Conservation (phyloP, 176 grass and related monocot species). For the Leersia perrieri region DNA sequence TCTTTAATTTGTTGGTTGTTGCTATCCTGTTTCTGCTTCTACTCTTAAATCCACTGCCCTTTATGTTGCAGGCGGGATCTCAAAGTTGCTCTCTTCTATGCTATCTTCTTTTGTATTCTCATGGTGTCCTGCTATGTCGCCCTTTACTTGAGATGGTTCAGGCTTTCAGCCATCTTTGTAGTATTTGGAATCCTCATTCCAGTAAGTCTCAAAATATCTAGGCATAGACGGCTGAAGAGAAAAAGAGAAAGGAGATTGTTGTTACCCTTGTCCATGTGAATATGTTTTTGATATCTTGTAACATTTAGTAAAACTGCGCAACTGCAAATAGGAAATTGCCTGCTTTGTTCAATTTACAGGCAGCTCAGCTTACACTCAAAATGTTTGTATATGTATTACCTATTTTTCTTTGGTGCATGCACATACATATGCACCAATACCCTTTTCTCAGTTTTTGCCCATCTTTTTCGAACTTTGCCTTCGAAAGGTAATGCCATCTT, state of each 20-base stretch:
- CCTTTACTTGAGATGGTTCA: constrained; percentile 65
- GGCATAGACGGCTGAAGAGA: constrained; percentile 75
- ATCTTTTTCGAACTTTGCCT: neutral
- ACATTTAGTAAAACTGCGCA: constrained; percentile 44
- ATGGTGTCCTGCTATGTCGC: constrained; percentile 61
- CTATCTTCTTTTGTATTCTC: constrained; percentile 65
- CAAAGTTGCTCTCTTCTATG: constrained; percentile 63
- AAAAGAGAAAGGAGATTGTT: constrained; percentile 89
- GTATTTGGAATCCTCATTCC: constrained; percentile 72
- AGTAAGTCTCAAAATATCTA: constrained; percentile 75
- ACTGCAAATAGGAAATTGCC: constrained; percentile 41
- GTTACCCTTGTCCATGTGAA: constrained; percentile 95
- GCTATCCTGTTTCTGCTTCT: constrained; percentile 1
- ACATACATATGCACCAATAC: constrained; percentile 1
- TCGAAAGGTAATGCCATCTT: constrained; percentile 8
- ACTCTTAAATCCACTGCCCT: neutral
- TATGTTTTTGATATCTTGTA: constrained; percentile 47
- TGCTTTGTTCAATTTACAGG: constrained; percentile 20
- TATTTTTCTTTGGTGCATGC: constrained; percentile 9
- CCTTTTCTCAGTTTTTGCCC: neutral
- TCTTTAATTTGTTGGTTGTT: neutral
- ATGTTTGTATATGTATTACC: constrained; percentile 31
- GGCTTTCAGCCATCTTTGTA: constrained; percentile 58
- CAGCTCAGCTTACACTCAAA: neutral
- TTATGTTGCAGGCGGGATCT: constrained; percentile 72